Base-by-base conservation (phyloP, 257 asterid species). In the Lithospermum erythrorhizon region DNA sequence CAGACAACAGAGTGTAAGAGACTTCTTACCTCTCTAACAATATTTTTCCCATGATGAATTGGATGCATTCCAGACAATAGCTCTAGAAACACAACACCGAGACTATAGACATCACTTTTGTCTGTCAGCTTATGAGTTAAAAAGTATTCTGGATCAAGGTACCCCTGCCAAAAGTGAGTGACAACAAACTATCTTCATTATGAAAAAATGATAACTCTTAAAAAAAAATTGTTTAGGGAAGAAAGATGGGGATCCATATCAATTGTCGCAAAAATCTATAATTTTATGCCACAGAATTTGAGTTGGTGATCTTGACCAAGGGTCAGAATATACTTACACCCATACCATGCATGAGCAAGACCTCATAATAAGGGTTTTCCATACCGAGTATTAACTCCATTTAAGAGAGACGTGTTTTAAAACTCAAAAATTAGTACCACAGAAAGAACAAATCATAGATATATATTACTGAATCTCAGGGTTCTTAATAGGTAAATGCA, bases 81-180 rank as follows among this genome's bases (percentile, higher is more conserved):
- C 80, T 93, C 97, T 17, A 93, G 83, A 71, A 93, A 87, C 11
- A 93, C 97, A 24, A 93, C 97, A 29, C 99, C 99, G 56, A 89
- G 95, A 69, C 97, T 93, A 57, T 93, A 93, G 59, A 93, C 97
- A 48, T 93, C 99, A 32, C 99, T 93, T 71, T 89, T 93, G 81
- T 93, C 97, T 0, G 99, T 93, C 67, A 93, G 77, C 78, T 89
- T 87, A 58, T 81, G 96, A 14, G 99, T 93, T 57, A 93, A 74
- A 72, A 93, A 89, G 61, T 93, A 93, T 75, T 93, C 99, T 0
- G 99, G 99, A 72, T 93, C 99, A 56, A 93, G 97, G 64, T 93
- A 93, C 61, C 99, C 99, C 99, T 93, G 73, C 75, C 75, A 35
- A 55, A 58, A 58, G 54, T 63, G 69, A 10, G 32, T 27, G 55